Evolutionary conservation across 768 basidiomycete species (phyloP).

Genomic region (Amanita rubescens): DNA sequence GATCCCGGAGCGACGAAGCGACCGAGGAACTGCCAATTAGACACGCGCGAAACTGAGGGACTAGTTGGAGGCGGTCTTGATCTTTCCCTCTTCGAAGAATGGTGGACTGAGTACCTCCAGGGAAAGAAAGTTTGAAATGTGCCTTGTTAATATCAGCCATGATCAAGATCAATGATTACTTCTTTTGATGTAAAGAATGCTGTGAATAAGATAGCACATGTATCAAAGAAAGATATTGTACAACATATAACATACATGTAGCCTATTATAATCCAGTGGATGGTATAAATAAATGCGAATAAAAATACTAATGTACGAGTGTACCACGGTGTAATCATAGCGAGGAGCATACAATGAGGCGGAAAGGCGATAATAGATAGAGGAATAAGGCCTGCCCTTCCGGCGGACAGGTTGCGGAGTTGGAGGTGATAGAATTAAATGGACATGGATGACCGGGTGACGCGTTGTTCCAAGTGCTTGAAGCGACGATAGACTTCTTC

Average conservation of each 20-base stretch:
- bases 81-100: slow-evolving; percentile 69
- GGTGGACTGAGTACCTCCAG: slow-evolving; percentile 61
- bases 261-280: no score
- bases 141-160: neutral
- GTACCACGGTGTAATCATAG: no score
- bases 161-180: no score
- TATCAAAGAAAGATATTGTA: no score
- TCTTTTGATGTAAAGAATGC: no score
- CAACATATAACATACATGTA: no score
- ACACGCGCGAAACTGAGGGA: slow-evolving; percentile 66
- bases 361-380: neutral
- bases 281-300: no score
- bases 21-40: slow-evolving; percentile 75
- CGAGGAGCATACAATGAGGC: neutral
- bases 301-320: no score
- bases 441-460: no score
- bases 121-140: slow-evolving; percentile 11
- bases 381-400: neutral
- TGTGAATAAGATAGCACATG: no score
- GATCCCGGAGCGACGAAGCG: slow-evolving; percentile 62
- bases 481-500: neutral
- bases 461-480: neutral
- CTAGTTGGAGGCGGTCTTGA: slow-evolving; percentile 55
- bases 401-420: neutral
- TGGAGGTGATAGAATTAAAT: no score